Base-by-base conservation (phyloP, 345 rosid species). In the Hevea brasiliensis region DNA sequence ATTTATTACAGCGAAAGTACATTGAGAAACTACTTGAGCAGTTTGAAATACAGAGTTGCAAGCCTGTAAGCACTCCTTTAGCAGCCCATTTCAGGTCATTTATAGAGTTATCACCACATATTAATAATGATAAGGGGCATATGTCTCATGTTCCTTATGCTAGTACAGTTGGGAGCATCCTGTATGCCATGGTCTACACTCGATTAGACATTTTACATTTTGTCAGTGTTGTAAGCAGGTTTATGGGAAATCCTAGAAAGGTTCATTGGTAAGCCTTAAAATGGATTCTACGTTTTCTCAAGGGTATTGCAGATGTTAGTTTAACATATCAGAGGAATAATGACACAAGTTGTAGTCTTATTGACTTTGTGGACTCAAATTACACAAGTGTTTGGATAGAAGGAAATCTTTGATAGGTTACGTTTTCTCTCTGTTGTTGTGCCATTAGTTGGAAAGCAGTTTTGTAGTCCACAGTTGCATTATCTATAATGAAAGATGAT, bases 161-260 rank as follows among this genome's bases (percentile, higher is more conserved):
- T 1, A 45, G 17, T n/a, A 9, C 32, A 44, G 18, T 66, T 45
- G 32, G 3, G 1, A 65, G 51, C 35, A 12, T 65, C 2, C 42
- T 44, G 37, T 65, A 65, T 65, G 51, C 51, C 1, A 66, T 66
- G 70, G 29, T 66, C 0, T 66, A 42, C 21, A 45, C 70, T 42
- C 7, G 12, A 6, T 35, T 0, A 9, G 70, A 63, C n/a, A n/a
- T n/a, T n/a, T n/a, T n/a, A n/a, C n/a, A n/a, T n/a, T n/a, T n/a
- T n/a, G n/a, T n/a, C n/a, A 54, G 9, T 4, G 10, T 20, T 20
- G 17, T 54, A 0, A 2, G 9, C 9, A 57, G 6, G 24, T 57
- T 24, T 9, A 24, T 57, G 11, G 23, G 61, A 23, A 57, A 57
- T 17, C 61, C 10, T 23, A 3, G 23, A 21, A 23, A 57, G 9